Evolutionary conservation across 169 alveolate species (phyloP), one percentile per base, ranked within the genome.

Genomic region (Eimeria zaria): DNA sequence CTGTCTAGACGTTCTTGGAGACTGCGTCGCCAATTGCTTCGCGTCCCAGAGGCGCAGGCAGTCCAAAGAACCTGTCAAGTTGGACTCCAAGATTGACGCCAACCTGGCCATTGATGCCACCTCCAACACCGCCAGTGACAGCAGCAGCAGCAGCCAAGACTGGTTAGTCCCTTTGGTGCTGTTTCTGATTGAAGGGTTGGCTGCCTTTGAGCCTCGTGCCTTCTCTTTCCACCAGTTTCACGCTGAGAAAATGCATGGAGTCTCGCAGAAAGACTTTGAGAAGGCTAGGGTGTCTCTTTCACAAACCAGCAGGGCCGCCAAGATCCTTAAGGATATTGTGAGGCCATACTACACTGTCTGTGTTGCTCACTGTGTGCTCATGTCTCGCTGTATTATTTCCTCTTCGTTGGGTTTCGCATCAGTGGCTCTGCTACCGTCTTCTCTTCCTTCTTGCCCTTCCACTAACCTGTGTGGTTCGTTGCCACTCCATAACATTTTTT

Each of bases 171-270:
- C 93, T 20, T 41, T 83, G 88, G 94, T 83, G 76, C 33, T 88
- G 74, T 93, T 93, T 69, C 67, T 93, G 24, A 80, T 93, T 11
- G 96, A 93, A 60, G 96, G 94, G 11, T n/a, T 83, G 73, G 96
- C 89, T 9, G 96, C 96, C 39, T 93, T 83, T 73, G 96, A 93
- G 67, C 96, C 96, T 33, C 89, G 94, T 11, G 93, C 93, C 36
- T 69, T 80, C 51, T 33, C 96, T 55, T 73, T 30, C 81, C 81
- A 64, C 80, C 96, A 93, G 55, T 83, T 93, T 60, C 96, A 93
- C 88, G 94, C 96, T 41, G 93, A 80, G 69, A 64, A 39, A 41
- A 27, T 83, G 44, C 83, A 64, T 51, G 96, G 96, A 27, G 30
- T 93, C 44, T 80, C 96, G 48, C 85, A 83, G 73, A 51, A 48